Base-by-base conservation (phyloP, 371 early-diverging fungal genomes). In the Mortierella sp. region DNA sequence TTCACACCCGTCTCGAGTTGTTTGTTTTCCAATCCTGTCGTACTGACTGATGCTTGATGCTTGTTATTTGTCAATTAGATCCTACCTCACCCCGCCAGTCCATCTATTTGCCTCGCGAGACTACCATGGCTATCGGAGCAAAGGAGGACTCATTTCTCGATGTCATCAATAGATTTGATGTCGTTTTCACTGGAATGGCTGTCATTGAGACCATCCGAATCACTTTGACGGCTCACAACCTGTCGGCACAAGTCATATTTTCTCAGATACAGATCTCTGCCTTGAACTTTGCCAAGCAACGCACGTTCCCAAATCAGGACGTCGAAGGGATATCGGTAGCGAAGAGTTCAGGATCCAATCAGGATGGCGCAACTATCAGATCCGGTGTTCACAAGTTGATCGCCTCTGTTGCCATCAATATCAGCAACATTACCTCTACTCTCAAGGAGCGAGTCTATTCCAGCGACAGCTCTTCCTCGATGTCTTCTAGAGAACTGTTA, bases 171-270 rank as follows among this genome's bases (percentile, higher is more conserved):
- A 25, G 66, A 19, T 76, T 76, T 21, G 77, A 76, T 40, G 46
- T 76, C 17, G 77, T 76, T 24, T 76, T 76, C 47, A 69, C 69
- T 25, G 77, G 77, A n/a, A 69, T 76, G 77, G 70, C 70, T 7
- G 70, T 76, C 2, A 54, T 76, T 16, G 77, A 76, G 46, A 69
- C 77, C 2, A 76, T 76, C 7, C 62, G 58, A 12, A 62, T 76
- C 63, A 76, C 77, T 4, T 34, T 76, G 25, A 68, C 61, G 9
- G 77, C 77, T 19, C 69, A 76, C 19, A 76, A 65, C 37, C 48
- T 76, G 25, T 57, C 65, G 0, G 77, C 77, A 7, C 69, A 76
- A 17, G 66, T 76, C 24, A 69, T 69, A 19, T 61, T 69, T 43
- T 64, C 77, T 0, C 77, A 76, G 59, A 76, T 76, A 13, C 77